Conservation (phyloP, 2,329 filamentous ascomycete genomes). For the Beauveria asiatica region DNA sequence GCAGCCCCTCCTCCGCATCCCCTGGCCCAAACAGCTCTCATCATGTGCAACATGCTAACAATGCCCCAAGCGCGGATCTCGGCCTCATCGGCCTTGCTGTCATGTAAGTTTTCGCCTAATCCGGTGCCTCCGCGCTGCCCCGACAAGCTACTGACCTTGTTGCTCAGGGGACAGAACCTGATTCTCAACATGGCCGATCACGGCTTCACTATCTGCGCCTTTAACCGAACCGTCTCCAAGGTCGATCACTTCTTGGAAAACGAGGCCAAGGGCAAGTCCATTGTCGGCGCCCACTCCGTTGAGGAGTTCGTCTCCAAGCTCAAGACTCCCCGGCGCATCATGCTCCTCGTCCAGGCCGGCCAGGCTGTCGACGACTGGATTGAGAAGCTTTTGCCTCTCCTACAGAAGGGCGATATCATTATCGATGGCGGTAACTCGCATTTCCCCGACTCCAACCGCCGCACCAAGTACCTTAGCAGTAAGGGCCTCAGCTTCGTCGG, state of each 20-base stretch:
- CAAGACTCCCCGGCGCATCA: conserved; percentile 92
- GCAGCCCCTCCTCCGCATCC: conserved; percentile 24
- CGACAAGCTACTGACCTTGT: conserved; percentile 11
- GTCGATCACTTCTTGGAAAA: conserved; percentile 90
- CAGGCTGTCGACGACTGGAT: conserved; percentile 99
- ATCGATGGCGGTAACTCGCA: conserved; percentile 96
- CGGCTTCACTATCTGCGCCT: conserved; percentile 94
- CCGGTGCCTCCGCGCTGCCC: conserved; percentile 3
- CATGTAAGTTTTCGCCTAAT: conserved; percentile 49
- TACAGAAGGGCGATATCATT: conserved; percentile 90
- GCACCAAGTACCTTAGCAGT: conserved; percentile 72
- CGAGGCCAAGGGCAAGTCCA: conserved; percentile 90
- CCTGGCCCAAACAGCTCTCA: conserved; percentile 18
- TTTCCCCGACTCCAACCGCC: conserved; percentile 92
- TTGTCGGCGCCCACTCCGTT: conserved; percentile 86
- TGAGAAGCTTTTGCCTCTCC: conserved; percentile 77
- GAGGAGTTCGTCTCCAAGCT: conserved; percentile 95
- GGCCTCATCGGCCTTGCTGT: conserved; percentile 89
- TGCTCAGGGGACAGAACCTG: conserved; percentile 65
- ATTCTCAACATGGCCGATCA: conserved; percentile 86
- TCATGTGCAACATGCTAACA: conserved; percentile 45
- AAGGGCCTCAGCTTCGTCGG: conserved; percentile 97
- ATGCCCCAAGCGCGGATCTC: conserved; percentile 66
- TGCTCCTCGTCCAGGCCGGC: conserved; percentile 98
- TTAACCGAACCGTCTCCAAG: conserved; percentile 98